Percentiles rank a stretch among this genome's conserved stretches.
These are phyloP conservation scores for Baorangia bicolor DNA, from an alignment of 768 basidiomycete genomes.

Conservation along the genomic window DNA sequence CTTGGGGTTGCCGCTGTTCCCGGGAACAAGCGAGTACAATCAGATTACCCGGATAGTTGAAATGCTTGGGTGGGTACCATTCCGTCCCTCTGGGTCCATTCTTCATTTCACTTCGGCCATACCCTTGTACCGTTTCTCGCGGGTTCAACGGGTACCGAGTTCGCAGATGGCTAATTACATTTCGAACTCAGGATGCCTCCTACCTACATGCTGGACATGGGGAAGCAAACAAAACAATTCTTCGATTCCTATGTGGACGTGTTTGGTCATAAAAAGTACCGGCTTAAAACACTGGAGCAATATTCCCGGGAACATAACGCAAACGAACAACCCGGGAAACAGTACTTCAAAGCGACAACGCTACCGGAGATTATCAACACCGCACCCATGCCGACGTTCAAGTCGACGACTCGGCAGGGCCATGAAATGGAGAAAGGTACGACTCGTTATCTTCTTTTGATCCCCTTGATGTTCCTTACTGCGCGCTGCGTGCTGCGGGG, in stretches of 20 bases:
- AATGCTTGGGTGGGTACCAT: constrained; percentile 85
- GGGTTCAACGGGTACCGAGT: background rate
- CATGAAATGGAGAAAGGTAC: constrained; percentile 90
- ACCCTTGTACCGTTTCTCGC: background rate
- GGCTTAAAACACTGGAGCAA: constrained; percentile 89
- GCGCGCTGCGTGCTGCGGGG: background rate
- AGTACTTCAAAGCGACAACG: constrained; percentile 95
- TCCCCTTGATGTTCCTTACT: background rate
- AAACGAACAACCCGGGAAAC: constrained; percentile 97
- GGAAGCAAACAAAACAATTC: constrained; percentile 93
- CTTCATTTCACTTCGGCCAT: background rate
- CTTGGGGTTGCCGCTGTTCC: constrained; percentile 93
- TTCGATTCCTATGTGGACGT: constrained; percentile 80
- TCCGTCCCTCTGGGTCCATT: background rate
- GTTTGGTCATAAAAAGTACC: constrained; percentile 79
- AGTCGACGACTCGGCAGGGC: constrained; percentile 65
- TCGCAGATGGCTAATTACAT: background rate
- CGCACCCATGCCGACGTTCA: constrained; percentile 88
- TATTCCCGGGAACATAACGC: constrained; percentile 94
- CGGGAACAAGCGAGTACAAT: constrained; percentile 99
- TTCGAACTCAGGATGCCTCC: constrained; percentile 71
- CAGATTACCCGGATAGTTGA: constrained; percentile 96
- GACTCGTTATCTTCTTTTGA: constrained; percentile 16
- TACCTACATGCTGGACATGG: constrained; percentile 89
- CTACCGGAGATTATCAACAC: constrained; percentile 95